Evolutionary conservation across 192 early-diverging fungal species (phyloP).

Genomic region (Podila verticillata): DNA sequence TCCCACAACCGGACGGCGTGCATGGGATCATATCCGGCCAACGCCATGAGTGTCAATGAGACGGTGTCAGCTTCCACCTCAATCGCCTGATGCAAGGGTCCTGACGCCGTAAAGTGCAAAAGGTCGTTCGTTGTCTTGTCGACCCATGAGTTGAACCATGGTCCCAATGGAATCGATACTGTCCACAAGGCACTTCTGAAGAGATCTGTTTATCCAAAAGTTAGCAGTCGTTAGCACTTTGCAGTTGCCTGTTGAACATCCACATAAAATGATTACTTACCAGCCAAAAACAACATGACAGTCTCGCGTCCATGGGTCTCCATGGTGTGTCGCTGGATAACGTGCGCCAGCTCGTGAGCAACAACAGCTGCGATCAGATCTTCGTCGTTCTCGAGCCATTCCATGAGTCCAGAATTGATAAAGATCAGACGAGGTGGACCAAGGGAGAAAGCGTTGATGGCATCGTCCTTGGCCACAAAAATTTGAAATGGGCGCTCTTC

Average conservation of each 20-base stretch:
- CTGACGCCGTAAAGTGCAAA: conserved; percentile 30
- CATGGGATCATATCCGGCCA: conserved; percentile 68
- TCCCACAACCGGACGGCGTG: conserved; percentile 61
- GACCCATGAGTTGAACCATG: conserved; percentile 49
- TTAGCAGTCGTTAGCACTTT: neutral
- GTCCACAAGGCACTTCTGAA: conserved; percentile 47
- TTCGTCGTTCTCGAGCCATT: conserved; percentile 53
- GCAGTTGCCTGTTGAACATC: neutral
- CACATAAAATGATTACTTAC: conserved; percentile 18
- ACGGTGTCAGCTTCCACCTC: conserved; percentile 63
- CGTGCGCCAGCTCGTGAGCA: conserved; percentile 66
- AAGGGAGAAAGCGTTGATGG: conserved; percentile 48
- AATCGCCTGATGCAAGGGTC: conserved; percentile 47
- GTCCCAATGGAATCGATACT: conserved; percentile 34
- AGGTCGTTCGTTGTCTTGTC: conserved; percentile 24
- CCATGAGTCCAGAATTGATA: conserved; percentile 48
- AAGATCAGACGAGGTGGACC: conserved; percentile 41
- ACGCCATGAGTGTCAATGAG: conserved; percentile 58
- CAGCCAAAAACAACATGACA: conserved; percentile 57
- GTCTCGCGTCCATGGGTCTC: conserved; percentile 64
- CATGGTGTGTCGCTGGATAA: conserved; percentile 63
- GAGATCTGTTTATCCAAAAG: conserved; percentile 11
- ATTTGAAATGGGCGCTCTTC: conserved; percentile 48
- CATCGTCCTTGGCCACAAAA: conserved; percentile 42
- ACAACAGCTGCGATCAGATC: conserved; percentile 60